Conservation (phyloP, 768 basidiomycete species). For the Tylopilus vinaceipallidus region DNA sequence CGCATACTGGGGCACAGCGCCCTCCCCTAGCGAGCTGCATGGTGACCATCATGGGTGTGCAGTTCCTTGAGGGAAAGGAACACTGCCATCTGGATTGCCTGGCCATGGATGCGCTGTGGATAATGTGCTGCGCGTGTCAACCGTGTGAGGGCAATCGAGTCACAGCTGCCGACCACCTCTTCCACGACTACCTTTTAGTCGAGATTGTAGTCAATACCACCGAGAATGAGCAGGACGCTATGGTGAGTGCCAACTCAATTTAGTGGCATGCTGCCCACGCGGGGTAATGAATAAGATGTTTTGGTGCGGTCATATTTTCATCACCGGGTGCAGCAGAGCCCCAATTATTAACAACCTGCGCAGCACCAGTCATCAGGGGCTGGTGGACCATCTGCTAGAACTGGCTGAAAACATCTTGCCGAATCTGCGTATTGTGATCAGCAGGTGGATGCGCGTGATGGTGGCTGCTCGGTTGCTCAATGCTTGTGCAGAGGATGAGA, state of each 20-base stretch:
- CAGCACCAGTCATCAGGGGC: slow-evolving; percentile 92
- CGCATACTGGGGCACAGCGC: slow-evolving; percentile 73
- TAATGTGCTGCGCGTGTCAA: slow-evolving; percentile 98
- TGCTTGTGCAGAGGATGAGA: slow-evolving; percentile 67
- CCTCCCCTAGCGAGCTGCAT: slow-evolving; percentile 92
- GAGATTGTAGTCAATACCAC: slow-evolving; percentile 99
- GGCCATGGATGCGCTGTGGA: slow-evolving; percentile 96
- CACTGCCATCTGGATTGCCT: slow-evolving; percentile 98
- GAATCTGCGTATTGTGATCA: slow-evolving; percentile 91
- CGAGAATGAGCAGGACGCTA: slow-evolving; percentile 97
- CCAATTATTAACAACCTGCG: slow-evolving; percentile 91
- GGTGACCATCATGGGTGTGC: slow-evolving; percentile 99
- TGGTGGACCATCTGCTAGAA: slow-evolving; percentile 95
- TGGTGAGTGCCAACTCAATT: slow-evolving; percentile 47
- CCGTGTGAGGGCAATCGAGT: slow-evolving; percentile 87
- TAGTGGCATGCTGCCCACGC: not conserved
- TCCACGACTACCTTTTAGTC: slow-evolving; percentile 97
- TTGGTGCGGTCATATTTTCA: slow-evolving; percentile 99
- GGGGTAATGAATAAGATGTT: slow-evolving; percentile 61
- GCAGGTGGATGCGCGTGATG: slow-evolving; percentile 35
- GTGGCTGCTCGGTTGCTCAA: not conserved
- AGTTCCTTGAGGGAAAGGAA: slow-evolving; percentile 94
- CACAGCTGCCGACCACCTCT: slow-evolving; percentile 81
- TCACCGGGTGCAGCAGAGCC: slow-evolving; percentile 95
- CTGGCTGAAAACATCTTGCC: slow-evolving; percentile 90